Evolutionary conservation across 768 basidiomycete species (phyloP).

Genomic region (Termitomyces sp.): DNA sequence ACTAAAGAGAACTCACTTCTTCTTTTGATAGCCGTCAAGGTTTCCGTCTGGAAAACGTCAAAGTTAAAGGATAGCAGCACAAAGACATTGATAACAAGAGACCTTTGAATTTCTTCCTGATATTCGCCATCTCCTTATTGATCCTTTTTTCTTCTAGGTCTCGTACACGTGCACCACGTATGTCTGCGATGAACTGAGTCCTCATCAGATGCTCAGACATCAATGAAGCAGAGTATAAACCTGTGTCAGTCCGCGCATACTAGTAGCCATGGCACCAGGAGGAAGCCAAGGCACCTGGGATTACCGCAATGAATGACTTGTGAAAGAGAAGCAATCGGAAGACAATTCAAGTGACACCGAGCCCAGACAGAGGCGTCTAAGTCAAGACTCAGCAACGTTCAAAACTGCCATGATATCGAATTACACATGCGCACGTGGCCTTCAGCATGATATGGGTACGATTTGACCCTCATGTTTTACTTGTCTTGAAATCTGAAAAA

Average conservation of each 20-base stretch:
- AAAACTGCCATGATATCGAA: too few relatives aligned
- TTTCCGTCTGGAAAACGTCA: slow-evolving; percentile 56
- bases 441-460: background rate
- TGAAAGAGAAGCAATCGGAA: background rate
- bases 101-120: slow-evolving; percentile 99
- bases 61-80: background rate
- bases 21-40: slow-evolving; percentile 87
- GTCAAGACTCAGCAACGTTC: background rate
- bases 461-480: too few relatives aligned
- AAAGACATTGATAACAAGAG: background rate
- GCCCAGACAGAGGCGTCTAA: background rate
- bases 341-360: background rate
- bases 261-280: slow-evolving; percentile 64
- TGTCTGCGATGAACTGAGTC: slow-evolving; percentile 93
- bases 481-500: background rate
- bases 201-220: slow-evolving; percentile 10
- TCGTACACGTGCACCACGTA: slow-evolving; percentile 92
- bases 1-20: slow-evolving; percentile 55
- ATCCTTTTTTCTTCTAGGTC: slow-evolving; percentile 98
- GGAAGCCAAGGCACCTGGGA: background rate
- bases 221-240: slow-evolving; percentile 28
- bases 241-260: slow-evolving; percentile 91
- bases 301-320: background rate
- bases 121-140: slow-evolving; percentile 99
- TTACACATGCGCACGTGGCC: background rate